Evolutionary conservation across 306 rosid species (phyloP), one percentile per base, ranked within the genome.

Genomic region (Inga leiocalycina): DNA sequence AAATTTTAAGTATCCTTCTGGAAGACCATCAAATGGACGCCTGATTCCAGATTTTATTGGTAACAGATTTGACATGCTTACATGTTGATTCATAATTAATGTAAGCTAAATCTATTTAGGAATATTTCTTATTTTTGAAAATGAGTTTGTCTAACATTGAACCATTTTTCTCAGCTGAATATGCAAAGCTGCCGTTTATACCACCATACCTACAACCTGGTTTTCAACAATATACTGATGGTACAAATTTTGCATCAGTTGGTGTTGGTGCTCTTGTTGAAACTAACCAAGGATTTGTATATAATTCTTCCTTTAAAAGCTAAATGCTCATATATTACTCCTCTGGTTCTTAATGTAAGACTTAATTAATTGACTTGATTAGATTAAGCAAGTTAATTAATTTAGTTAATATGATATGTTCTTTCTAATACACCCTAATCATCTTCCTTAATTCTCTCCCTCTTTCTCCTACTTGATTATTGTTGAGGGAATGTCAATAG

Each of bases 201-300:
- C 73, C 22, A 39, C 88, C 88, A 56, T 85, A 85, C 61, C 78
- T 85, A 0, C 76, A 85, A 76, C 85, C 86, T 30, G 79, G 54
- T 27, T 56, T 19, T 35, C 75, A 75, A 8, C 5, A 61, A 4
- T 74, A 37, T 45, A 43, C 52, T 1, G 19, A 71, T 39, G 90
- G 90, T 1, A 81, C 66, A 39, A 88, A 83, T 73, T 82, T 88
- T 54, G 90, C 90, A 35, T 88, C 86, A 14, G 81, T 61, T 4
- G 86, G 81, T 52, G 81, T 45, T 13, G 86, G 85, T 8, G 83
- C 80, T 75, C 67, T 86, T 12, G 71, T 51, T 35, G 72, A 74
- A 43, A 71, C 59, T 16, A 10, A 66, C 45, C 45, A 77, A 17
- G 81, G 81, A 64, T 44, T 64, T 27, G 81, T 77, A 61, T 7